Evolutionary conservation across 768 basidiomycete species (phyloP).

Genomic region (Scleroderma citrinum): DNA sequence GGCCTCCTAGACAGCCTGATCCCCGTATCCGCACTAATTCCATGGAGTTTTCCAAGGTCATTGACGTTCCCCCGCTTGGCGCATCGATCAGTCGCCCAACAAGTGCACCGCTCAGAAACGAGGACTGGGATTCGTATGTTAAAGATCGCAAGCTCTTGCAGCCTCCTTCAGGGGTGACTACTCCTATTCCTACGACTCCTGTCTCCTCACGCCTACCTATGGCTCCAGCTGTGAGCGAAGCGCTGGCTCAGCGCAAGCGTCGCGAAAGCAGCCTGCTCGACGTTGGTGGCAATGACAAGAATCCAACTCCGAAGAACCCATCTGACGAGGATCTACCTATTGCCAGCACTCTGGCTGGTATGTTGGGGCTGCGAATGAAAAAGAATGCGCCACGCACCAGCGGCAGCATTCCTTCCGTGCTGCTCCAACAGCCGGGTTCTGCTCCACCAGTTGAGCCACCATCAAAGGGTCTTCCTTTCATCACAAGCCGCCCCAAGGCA

Average conservation of each 20-base stretch:
- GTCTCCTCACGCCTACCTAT: slow-evolving; percentile 45
- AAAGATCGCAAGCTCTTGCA: slow-evolving; percentile 80
- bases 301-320: slow-evolving; percentile 26
- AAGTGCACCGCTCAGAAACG: slow-evolving; percentile 65
- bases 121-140: slow-evolving; percentile 86
- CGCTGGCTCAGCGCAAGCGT: slow-evolving; percentile 61
- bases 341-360: slow-evolving; percentile 13
- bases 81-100: slow-evolving; percentile 62
- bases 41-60: slow-evolving; percentile 56
- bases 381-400: slow-evolving; percentile 15
- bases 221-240: slow-evolving; percentile 69
- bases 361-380: slow-evolving; percentile 11
- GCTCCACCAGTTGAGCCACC: slow-evolving; percentile 21
- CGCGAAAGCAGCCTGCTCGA: slow-evolving; percentile 64
- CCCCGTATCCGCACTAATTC: slow-evolving; percentile 67
- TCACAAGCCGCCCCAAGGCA: slow-evolving; percentile 18
- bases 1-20: slow-evolving; percentile 63
- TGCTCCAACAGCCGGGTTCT: slow-evolving; percentile 26
- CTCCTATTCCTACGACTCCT: slow-evolving; percentile 68
- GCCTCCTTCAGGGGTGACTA: slow-evolving; percentile 73
- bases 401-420: slow-evolving; percentile 21
- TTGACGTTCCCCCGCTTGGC: slow-evolving; percentile 38
- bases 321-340: slow-evolving; percentile 33
- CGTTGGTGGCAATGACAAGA: slow-evolving; percentile 27
- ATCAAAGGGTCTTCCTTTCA: slow-evolving; percentile 14